Evolutionary conservation across 306 rosid genomes (phyloP).

Genomic region (Cajanus cajan): DNA sequence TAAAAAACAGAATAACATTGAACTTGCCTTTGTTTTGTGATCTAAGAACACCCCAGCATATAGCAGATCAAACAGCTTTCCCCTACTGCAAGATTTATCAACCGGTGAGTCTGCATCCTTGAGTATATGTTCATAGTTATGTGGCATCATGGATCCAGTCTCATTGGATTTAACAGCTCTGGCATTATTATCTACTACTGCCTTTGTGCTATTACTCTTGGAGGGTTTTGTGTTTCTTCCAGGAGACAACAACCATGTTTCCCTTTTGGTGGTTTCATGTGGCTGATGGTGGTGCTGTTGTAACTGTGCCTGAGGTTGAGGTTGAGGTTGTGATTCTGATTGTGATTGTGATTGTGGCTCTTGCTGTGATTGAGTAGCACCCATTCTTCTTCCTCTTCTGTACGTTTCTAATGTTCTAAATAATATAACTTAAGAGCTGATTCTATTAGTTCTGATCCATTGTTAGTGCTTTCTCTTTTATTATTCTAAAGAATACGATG

Average conservation of each 20-base stretch:
- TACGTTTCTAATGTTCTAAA: neutral
- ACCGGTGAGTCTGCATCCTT: constrained; percentile 36
- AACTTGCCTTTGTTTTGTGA: constrained; percentile 38
- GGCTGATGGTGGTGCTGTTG: neutral
- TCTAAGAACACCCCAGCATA: constrained; percentile 37
- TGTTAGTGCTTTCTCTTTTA: neutral
- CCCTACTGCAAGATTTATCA: constrained; percentile 22
- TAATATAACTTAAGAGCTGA: neutral
- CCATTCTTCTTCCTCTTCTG: constrained; percentile 30
- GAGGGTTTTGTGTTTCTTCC: neutral
- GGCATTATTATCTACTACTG: neutral
- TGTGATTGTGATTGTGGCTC: neutral
- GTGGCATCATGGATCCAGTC: neutral
- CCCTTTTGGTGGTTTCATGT: neutral
- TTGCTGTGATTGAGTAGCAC: constrained; percentile 21
- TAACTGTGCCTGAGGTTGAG: neutral
- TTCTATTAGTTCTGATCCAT: neutral
- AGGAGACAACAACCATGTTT: constrained; percentile 3
- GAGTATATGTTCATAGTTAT: constrained; percentile 28
- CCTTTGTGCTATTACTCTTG: neutral
- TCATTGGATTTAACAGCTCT: constrained; percentile 14
- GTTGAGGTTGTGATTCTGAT: neutral
- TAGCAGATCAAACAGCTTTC: constrained; percentile 27
- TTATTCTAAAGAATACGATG: neutral
- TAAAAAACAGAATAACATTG: neutral